Percentiles rank a stretch among this genome's conserved stretches.
Conservation (phyloP, 139 green algal genomes). For the Mychonastes homosphaera region DNA sequence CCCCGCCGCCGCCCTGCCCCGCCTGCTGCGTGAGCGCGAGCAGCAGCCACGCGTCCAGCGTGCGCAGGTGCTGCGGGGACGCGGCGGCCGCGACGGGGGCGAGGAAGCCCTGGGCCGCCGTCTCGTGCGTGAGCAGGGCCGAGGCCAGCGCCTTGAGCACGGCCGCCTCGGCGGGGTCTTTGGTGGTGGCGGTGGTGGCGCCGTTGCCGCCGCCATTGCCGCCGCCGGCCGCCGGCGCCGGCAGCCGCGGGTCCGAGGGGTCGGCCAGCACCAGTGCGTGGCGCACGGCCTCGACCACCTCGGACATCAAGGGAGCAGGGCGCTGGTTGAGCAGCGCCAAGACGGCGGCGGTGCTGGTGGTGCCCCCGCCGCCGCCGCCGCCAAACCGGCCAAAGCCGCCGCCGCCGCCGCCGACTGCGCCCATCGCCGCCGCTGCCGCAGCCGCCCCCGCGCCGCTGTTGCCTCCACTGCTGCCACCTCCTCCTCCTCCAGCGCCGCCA, state of each 20-base stretch:
- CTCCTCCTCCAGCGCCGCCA: too few species aligned
- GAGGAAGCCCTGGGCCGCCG: background rate
- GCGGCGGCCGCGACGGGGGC: background rate
- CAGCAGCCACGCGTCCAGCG: too few species aligned
- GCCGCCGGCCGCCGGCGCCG: background rate
- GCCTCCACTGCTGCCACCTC: too few species aligned
- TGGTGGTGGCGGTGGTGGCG: too few species aligned
- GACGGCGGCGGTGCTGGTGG: too few species aligned
- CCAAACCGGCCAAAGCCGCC: too few species aligned
- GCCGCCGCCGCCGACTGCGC: background rate
- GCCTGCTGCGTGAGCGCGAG: too few species aligned
- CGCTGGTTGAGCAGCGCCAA: too few species aligned
- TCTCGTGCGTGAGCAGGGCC: constrained; percentile 5
- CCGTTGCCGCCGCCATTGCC: too few species aligned
- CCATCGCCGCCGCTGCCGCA: background rate
- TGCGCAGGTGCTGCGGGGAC: too few species aligned
- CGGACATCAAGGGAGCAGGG: too few species aligned
- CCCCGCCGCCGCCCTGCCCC: background rate
- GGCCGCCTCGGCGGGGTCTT: constrained; percentile 6
- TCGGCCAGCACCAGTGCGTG: constrained; percentile 11
- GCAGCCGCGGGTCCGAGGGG: constrained; percentile 18
- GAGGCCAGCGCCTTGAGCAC: constrained; percentile 7
- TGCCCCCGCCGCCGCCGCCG: too few species aligned
- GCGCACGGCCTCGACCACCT: constrained; percentile 14
- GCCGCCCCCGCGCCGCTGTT: background rate